phyloP scores from a whole-genome alignment of 257 asterid genomes.

The Paulownia fortunei region DNA sequence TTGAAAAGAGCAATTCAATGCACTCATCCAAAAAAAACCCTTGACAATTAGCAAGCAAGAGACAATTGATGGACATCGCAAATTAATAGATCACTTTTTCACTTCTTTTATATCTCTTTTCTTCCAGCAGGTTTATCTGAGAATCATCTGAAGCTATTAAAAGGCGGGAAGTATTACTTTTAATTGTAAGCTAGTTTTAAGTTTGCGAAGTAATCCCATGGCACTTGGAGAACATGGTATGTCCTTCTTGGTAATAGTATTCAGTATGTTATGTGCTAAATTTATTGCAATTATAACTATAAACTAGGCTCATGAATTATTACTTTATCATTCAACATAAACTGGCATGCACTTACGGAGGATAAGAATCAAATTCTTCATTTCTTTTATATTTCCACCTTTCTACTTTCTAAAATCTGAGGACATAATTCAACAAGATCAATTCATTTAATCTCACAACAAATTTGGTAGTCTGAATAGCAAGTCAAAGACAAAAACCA shows the following conservation, averaged over 20 bases:
- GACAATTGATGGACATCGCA: background rate
- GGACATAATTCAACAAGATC: background rate
- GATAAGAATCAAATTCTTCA: background rate
- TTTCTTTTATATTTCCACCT: background rate
- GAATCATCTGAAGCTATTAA: background rate
- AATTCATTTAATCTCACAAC: background rate
- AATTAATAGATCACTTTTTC: background rate
- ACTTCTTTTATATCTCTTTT: background rate
- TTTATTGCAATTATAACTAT: background rate
- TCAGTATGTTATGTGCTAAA: too few species aligned
- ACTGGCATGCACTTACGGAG: background rate
- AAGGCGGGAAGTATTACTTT: background rate
- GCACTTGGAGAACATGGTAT: too few species aligned
- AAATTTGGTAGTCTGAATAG: background rate
- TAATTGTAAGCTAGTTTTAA: background rate
- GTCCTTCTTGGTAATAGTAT: too few species aligned
- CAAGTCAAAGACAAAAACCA: too few species aligned
- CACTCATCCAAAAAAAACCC: background rate
- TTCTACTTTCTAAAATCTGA: background rate
- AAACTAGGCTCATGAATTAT: background rate
- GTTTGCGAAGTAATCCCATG: too few species aligned
- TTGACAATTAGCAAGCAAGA: background rate
- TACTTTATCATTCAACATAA: background rate
- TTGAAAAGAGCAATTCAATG: background rate
- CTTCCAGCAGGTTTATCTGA: background rate